Base-by-base conservation (phyloP, 352 stramenopile genomes). In the Pythium utonaiense region DNA sequence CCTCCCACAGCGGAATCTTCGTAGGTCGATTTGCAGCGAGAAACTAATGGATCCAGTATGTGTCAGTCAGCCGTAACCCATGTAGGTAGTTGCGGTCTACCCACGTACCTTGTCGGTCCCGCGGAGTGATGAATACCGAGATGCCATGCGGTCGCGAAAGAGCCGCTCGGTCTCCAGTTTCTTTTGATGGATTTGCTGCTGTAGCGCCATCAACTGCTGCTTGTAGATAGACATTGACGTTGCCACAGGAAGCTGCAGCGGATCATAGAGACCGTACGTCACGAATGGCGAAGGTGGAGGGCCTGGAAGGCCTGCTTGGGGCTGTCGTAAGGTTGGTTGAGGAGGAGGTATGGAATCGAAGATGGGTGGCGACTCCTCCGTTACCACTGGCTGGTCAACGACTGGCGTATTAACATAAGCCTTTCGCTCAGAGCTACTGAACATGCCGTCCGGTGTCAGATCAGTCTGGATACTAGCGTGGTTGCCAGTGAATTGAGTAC, bases 401-500 rank as follows among this genome's bases (percentile, higher is more conserved):
- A 19, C 16, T 31, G 24, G n/a, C 3, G 3, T 8, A 40, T 24
- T 19, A 2, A 17, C 1, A 24, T 8, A 4, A 44, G 14, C 3
- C 12, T 44, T 42, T 24, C 34, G 24, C 27, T 57, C 38, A 7
- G 36, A 10, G 10, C 22, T 30, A 2, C 28, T 53, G n/a, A 79
- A 19, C 75, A 87, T 86, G 7, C 78, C 76, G 53, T 86, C 64
- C 2, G 82, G 78, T 8, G 74, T 70, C 9, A 91, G 34, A 40
- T 91, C 78, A 2, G 82, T 71, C 69, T 91, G 82, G 38, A 89
- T 83, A 8, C 57, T 69, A 17, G 80, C 80, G 56, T 91, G 82
- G 45, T 91, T 91, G 16, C 82, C 82, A 3, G 82, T 91, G 57
- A 77, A 89, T 36, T 91, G 82, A 36, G 79, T 91, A 25, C 67